phyloP scores from a whole-genome alignment of 805 yeast genomes.

The Torulaspora gathmanii region DNA sequence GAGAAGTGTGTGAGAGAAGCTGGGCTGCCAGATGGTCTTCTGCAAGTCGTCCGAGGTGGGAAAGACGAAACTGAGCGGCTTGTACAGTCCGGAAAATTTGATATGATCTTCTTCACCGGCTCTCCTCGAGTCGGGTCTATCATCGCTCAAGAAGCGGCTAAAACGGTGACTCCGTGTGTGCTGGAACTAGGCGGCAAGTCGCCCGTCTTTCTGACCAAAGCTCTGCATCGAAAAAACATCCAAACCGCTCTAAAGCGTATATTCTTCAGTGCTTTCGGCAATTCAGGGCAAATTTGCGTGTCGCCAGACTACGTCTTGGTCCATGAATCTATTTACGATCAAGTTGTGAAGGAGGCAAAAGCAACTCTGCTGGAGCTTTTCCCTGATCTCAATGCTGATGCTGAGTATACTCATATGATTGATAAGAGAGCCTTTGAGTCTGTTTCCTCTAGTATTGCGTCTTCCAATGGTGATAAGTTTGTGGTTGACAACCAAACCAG shows the following conservation, averaged over 20 bases:
- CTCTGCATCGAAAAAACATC: slow-evolving; percentile 42
- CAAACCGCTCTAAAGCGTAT: slow-evolving; percentile 54
- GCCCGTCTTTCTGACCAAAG: slow-evolving; percentile 66
- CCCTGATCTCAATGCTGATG: slow-evolving; percentile 36
- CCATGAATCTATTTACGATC: slow-evolving; percentile 52
- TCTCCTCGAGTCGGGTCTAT: slow-evolving; percentile 69
- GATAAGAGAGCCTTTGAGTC: slow-evolving; percentile 50
- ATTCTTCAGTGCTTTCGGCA: slow-evolving; percentile 71
- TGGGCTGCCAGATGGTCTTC: slow-evolving; percentile 48
- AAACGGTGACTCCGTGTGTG: slow-evolving; percentile 70
- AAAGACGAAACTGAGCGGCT: slow-evolving; percentile 56
- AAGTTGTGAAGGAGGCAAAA: slow-evolving; percentile 42
- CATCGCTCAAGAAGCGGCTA: slow-evolving; percentile 78
- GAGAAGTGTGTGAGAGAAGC: slow-evolving; percentile 50
- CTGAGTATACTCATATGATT: slow-evolving; percentile 59
- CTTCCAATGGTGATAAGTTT: slow-evolving; percentile 45
- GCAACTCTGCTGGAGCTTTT: slow-evolving; percentile 44
- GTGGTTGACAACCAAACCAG: slow-evolving; percentile 45
- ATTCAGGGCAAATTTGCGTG: slow-evolving; percentile 88
- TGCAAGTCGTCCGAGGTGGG: slow-evolving; percentile 69
- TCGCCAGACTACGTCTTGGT: slow-evolving; percentile 79
- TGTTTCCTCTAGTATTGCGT: slow-evolving; percentile 41
- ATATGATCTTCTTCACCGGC: slow-evolving; percentile 85
- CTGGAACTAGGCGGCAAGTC: slow-evolving; percentile 92
- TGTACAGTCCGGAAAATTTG: slow-evolving; percentile 57